Evolutionary conservation across 192 early-diverging fungal genomes (phyloP).

Genomic region (Oehlia diaphana): DNA sequence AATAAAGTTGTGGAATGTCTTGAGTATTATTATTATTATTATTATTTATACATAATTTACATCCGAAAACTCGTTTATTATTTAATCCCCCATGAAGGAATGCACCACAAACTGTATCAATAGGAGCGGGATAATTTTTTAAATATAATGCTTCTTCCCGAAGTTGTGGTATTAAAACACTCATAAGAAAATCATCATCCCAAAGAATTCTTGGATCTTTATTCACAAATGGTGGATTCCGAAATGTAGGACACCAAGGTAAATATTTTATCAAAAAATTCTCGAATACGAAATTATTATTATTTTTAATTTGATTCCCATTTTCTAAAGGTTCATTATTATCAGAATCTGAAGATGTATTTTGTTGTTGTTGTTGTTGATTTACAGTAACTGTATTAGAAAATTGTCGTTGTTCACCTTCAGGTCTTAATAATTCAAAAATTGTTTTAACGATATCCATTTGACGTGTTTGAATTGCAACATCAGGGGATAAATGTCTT

Average conservation of each 20-base stretch:
- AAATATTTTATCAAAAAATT: constrained; percentile 11
- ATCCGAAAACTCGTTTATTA: constrained; percentile 7
- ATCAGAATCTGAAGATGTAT: too few species aligned
- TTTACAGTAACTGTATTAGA: too few species aligned
- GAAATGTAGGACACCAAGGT: constrained; percentile 6
- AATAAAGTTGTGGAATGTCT: constrained; percentile 4
- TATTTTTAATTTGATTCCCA: background rate
- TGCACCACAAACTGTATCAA: background rate
- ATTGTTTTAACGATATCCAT: constrained; percentile 10
- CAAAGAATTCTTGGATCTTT: constrained; percentile 15
- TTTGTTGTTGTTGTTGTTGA: background rate
- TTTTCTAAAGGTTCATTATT: background rate
- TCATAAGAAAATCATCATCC: constrained; percentile 21
- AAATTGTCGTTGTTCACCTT: background rate
- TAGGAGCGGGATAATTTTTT: background rate
- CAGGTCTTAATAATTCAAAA: constrained; percentile 4
- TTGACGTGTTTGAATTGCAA: constrained; percentile 9
- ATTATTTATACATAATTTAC: background rate
- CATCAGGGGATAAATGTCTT: background rate
- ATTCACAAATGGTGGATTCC: constrained; percentile 1
- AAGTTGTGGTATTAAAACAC: background rate
- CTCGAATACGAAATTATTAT: background rate
- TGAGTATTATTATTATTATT: background rate
- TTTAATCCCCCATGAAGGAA: background rate
- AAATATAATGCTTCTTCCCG: background rate